Conservation (phyloP, 345 rosid species). For the Pelargonium nanum region DNA sequence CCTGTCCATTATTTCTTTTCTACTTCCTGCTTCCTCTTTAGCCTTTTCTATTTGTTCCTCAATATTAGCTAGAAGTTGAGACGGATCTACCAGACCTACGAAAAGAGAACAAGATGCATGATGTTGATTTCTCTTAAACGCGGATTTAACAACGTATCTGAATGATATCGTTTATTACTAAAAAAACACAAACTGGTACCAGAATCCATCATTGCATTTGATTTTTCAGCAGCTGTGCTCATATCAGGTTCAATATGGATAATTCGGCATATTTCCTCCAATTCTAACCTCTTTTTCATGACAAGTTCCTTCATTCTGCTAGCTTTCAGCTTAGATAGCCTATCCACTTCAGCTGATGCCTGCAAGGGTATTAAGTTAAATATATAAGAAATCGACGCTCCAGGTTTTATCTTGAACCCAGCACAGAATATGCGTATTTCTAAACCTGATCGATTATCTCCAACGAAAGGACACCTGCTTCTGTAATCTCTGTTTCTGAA, state of each 20-base stretch:
- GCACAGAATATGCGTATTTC: not conserved
- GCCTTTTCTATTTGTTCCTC: slow-evolving; percentile 66
- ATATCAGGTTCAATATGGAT: slow-evolving; percentile 76
- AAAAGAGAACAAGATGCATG: not conserved
- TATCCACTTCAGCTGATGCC: slow-evolving; percentile 84
- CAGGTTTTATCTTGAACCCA: not conserved
- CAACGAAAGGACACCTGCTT: slow-evolving; percentile 55
- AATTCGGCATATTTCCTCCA: slow-evolving; percentile 65
- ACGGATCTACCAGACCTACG: slow-evolving; percentile 83
- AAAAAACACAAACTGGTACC: slow-evolving; percentile 28
- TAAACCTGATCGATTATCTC: slow-evolving; percentile 71
- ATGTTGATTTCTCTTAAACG: not conserved
- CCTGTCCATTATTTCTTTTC: slow-evolving; percentile 91
- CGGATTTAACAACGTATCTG: too few species aligned
- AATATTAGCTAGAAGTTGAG: slow-evolving; percentile 70
- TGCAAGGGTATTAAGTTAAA: slow-evolving; percentile 10
- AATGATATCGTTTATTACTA: too few species aligned
- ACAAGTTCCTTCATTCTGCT: slow-evolving; percentile 96
- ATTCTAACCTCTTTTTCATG: slow-evolving; percentile 69
- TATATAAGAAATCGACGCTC: not conserved
- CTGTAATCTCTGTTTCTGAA: slow-evolving; percentile 53
- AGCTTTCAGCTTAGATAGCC: slow-evolving; percentile 67
- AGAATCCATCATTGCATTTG: slow-evolving; percentile 85
- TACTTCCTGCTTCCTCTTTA: slow-evolving; percentile 70
- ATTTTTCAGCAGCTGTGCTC: slow-evolving; percentile 83